Evolutionary conservation across 2,329 filamentous ascomycete species (phyloP).

Genomic region (Scedosporium boydii): DNA sequence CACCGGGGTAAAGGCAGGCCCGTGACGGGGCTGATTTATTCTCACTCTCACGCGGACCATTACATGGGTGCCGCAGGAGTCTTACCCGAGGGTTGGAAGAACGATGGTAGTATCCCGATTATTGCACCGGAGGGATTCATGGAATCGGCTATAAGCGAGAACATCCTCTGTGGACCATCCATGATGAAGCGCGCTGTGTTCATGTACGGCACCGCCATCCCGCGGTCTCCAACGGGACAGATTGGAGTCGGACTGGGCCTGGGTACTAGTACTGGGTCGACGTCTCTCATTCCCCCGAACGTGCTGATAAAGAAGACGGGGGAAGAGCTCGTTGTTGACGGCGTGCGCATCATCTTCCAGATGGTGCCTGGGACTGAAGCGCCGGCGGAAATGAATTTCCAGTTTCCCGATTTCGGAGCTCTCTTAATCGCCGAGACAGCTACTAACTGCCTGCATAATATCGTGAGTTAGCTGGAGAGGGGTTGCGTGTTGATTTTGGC

Average conservation of each 20-base stretch:
- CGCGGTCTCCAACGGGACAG: conserved; percentile 19
- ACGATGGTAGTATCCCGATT: conserved; percentile 11
- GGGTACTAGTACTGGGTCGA: conserved; percentile 20
- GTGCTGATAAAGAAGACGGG: conserved; percentile 21
- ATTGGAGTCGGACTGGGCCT: conserved; percentile 27
- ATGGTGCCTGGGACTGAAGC: conserved; percentile 31
- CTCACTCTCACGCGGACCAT: conserved; percentile 30
- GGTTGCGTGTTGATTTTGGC: too few relatives aligned
- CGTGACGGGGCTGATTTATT: conserved; percentile 27
- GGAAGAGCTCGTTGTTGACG: conserved; percentile 20
- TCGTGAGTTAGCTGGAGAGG: conserved; percentile 12
- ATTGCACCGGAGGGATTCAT: conserved; percentile 29
- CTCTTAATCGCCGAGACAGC: conserved; percentile 28
- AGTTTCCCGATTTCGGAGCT: conserved; percentile 25
- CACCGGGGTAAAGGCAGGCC: conserved; percentile 12
- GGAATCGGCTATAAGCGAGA: conserved; percentile 26
- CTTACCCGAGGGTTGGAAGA: conserved; percentile 5
- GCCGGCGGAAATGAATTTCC: conserved; percentile 30
- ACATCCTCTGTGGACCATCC: conserved; percentile 25
- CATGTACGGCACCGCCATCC: conserved; percentile 28
- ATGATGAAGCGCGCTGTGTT: conserved; percentile 27
- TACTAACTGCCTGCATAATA: conserved; percentile 30
- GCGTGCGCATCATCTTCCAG: conserved; percentile 28
- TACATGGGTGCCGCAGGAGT: conserved; percentile 20
- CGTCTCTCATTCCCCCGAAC: conserved; percentile 24